Evolutionary conservation across 768 basidiomycete species (phyloP).

Genomic region (Cyclocybe cylindracea): DNA sequence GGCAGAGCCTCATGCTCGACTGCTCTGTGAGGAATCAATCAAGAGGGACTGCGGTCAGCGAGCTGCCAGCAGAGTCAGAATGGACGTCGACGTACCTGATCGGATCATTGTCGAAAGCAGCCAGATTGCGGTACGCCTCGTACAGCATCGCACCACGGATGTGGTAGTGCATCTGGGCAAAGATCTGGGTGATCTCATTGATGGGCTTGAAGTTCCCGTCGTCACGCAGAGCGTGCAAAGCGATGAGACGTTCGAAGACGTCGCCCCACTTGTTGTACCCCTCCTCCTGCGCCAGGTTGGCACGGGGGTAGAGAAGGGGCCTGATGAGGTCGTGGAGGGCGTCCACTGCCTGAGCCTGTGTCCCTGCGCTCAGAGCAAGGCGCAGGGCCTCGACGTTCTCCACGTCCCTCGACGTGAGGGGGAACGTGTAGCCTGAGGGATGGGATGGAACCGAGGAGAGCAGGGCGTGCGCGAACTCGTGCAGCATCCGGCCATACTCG

Average conservation of each 20-base stretch:
- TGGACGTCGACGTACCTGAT: neutral
- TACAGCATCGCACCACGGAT: too few relatives aligned
- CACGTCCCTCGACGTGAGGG: conserved; percentile 1
- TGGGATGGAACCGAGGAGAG: neutral
- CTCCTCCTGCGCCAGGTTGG: neutral
- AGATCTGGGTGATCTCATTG: conserved; percentile 1
- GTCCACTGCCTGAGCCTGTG: neutral
- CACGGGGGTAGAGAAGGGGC: conserved; percentile 4
- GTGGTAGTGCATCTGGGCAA: too few relatives aligned
- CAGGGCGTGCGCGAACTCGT: conserved; percentile 2
- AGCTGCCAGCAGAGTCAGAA: too few relatives aligned
- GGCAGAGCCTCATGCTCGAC: conserved; percentile 1
- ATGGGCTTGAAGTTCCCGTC: conserved; percentile 15
- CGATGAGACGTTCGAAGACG: conserved; percentile 8
- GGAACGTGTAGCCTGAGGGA: conserved; percentile 8
- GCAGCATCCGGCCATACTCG: conserved; percentile 2
- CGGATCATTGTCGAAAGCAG: conserved; percentile 2
- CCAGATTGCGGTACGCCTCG: conserved; percentile 6
- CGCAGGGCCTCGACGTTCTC: neutral
- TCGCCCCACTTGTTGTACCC: conserved; percentile 10
- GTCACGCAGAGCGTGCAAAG: conserved; percentile 3
- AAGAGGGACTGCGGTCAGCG: neutral
- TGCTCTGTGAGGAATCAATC: conserved; percentile 1
- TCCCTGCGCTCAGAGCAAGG: neutral
- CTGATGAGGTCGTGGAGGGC: conserved; percentile 6